Evolutionary conservation across 2,329 filamentous ascomycete species (phyloP).

Genomic region (Exophiala sp.): DNA sequence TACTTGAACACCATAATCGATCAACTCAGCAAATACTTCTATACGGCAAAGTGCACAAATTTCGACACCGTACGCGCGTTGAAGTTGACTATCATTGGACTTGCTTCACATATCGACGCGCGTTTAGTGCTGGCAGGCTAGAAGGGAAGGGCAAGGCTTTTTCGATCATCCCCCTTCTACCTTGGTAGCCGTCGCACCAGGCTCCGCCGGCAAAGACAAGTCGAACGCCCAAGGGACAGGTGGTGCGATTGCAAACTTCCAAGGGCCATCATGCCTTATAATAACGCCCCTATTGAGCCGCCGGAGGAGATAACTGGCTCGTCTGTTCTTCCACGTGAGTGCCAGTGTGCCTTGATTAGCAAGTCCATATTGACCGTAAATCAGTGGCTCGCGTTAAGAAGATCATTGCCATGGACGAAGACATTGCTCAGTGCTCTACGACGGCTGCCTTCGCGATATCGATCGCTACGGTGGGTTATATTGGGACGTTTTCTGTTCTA

Average conservation of each 20-base stretch:
- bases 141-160: too few relatives aligned
- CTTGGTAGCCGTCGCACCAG: too few relatives aligned
- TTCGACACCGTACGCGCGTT: too few relatives aligned
- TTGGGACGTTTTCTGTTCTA: background rate
- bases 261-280: constrained; percentile 70
- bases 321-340: constrained; percentile 77
- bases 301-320: constrained; percentile 80
- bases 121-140: too few relatives aligned
- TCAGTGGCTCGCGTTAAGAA: constrained; percentile 92
- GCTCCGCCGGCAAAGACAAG: too few relatives aligned
- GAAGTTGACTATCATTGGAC: too few relatives aligned
- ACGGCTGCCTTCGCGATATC: constrained; percentile 94
- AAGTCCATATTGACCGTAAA: constrained; percentile 18
- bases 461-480: constrained; percentile 67
- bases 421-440: constrained; percentile 81
- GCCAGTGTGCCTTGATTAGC: background rate
- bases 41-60: background rate
- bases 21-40: background rate
- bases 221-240: too few relatives aligned
- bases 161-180: too few relatives aligned
- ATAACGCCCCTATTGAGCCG: constrained; percentile 77
- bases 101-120: too few relatives aligned
- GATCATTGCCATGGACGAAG: constrained; percentile 84
- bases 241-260: too few relatives aligned
- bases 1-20: background rate